A percentile compares a stretch with the other conserved stretches of the same genome.
Conservation (phyloP, 164 flowering plant species). For the Warburgia ugandensis region DNA sequence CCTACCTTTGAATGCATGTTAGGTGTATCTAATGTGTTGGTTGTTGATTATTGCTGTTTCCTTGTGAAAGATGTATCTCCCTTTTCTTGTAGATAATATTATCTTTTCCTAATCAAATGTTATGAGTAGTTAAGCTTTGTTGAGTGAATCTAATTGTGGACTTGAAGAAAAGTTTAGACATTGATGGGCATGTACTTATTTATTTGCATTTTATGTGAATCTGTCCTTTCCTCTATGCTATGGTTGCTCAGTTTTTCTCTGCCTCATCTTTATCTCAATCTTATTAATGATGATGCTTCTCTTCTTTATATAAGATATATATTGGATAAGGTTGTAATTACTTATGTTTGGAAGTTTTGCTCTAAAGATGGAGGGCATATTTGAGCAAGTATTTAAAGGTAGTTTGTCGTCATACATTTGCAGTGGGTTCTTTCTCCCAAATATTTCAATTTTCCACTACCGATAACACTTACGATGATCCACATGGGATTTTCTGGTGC, state of each 20-base stretch:
- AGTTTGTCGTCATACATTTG: slow-evolving; percentile 17
- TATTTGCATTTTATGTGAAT: too few species aligned
- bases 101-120: too few species aligned
- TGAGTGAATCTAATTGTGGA: too few species aligned
- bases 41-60: too few species aligned
- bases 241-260: neutral
- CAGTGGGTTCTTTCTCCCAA: slow-evolving; percentile 99
- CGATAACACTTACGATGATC: slow-evolving; percentile 96
- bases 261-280: neutral
- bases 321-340: neutral
- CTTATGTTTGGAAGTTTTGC: neutral
- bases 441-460: slow-evolving; percentile 92
- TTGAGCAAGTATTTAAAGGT: neutral
- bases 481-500: slow-evolving; percentile 96
- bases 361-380: neutral
- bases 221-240: neutral
- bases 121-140: too few species aligned
- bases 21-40: too few species aligned
- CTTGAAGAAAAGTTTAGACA: too few species aligned
- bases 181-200: too few species aligned
- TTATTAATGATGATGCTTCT: neutral
- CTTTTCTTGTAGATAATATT: too few species aligned
- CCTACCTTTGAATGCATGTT: too few species aligned
- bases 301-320: neutral
- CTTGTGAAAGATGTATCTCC: too few species aligned